phyloP scores from a whole-genome alignment of 768 basidiomycete genomes.

The Hygrophorus russula region DNA sequence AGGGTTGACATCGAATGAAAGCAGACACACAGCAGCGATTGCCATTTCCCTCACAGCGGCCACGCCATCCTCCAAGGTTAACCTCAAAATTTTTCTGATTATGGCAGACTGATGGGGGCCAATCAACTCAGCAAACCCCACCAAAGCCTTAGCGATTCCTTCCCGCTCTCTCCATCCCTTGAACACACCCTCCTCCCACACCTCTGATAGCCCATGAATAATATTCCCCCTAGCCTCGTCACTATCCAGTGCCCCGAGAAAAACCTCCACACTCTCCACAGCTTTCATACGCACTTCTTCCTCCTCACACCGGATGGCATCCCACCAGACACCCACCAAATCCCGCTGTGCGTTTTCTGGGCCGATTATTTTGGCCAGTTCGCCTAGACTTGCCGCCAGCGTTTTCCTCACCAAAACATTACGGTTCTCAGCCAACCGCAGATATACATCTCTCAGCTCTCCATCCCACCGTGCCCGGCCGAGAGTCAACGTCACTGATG shows the following conservation, averaged over 20 bases:
- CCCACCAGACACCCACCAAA: constrained; percentile 64
- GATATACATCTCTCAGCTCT: constrained; percentile 59
- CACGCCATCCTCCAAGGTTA: constrained; percentile 64
- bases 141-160: constrained; percentile 45
- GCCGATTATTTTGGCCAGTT: constrained; percentile 80
- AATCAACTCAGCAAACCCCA: constrained; percentile 31
- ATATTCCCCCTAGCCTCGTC: constrained; percentile 33
- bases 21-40: constrained; percentile 45
- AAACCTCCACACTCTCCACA: constrained; percentile 50
- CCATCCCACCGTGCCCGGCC: constrained; percentile 61
- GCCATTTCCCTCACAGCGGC: constrained; percentile 81
- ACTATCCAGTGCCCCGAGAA: constrained; percentile 36
- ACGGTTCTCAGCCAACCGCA: constrained; percentile 48
- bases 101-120: constrained; percentile 30
- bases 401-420: constrained; percentile 61
- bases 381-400: constrained; percentile 81
- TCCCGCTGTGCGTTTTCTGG: constrained; percentile 54
- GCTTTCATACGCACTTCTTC: constrained; percentile 69
- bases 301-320: constrained; percentile 39
- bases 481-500: constrained; percentile 78
- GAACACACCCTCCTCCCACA: constrained; percentile 49
- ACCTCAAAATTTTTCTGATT: constrained; percentile 42
- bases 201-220: constrained; percentile 33
- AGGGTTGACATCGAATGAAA: constrained; percentile 6
- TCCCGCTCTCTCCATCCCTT: constrained; percentile 78